Conservation (phyloP, 495 filamentous ascomycete genomes). For the Cryomyces minteri region DNA sequence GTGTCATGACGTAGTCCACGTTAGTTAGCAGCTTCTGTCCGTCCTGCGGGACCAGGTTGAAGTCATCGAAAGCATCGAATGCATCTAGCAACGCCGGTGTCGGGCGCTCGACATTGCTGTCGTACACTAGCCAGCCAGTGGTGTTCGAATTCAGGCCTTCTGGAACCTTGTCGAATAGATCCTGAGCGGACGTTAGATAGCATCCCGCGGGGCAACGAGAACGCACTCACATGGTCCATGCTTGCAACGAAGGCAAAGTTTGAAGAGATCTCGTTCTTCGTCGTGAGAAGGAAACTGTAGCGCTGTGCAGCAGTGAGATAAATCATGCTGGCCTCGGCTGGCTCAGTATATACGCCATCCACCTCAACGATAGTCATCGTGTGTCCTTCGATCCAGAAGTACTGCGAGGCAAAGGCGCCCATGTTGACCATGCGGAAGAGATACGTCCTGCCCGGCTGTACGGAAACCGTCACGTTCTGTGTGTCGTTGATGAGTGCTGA, state of each 20-base stretch:
- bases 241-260: slow-evolving; percentile 52
- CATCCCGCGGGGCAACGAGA: neutral
- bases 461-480: slow-evolving; percentile 32
- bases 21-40: slow-evolving; percentile 32
- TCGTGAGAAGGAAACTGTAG: slow-evolving; percentile 45
- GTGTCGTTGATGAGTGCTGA: slow-evolving; percentile 39
- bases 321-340: slow-evolving; percentile 35
- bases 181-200: slow-evolving; percentile 20
- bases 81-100: slow-evolving; percentile 31
- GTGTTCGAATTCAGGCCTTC: slow-evolving; percentile 50
- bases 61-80: slow-evolving; percentile 56
- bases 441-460: slow-evolving; percentile 62
- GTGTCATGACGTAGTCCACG: slow-evolving; percentile 38
- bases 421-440: slow-evolving; percentile 62
- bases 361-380: slow-evolving; percentile 49
- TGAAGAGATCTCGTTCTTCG: slow-evolving; percentile 32
- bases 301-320: slow-evolving; percentile 52
- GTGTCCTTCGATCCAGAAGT: slow-evolving; percentile 31
- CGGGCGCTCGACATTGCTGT: slow-evolving; percentile 38
- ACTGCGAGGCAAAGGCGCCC: slow-evolving; percentile 21
- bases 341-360: slow-evolving; percentile 50
- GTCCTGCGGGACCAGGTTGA: slow-evolving; percentile 48
- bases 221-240: slow-evolving; percentile 28
- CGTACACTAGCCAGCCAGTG: slow-evolving; percentile 66
- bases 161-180: slow-evolving; percentile 50